phyloP scores from a whole-genome alignment of 2,329 filamentous ascomycete species.

The Exophiala bonariae region DNA sequence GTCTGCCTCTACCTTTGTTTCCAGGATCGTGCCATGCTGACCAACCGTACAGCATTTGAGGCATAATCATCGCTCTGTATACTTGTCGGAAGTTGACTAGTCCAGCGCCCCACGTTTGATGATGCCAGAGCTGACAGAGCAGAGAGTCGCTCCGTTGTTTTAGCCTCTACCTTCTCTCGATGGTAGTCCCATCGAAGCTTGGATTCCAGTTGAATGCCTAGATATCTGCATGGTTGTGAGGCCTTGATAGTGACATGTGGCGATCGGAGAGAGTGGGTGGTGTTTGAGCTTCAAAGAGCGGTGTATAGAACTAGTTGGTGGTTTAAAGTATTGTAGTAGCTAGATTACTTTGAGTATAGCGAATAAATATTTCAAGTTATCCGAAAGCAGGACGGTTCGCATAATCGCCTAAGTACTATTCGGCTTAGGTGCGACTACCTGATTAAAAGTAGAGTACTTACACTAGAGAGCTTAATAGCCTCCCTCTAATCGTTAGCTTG shows the following conservation, averaged over 20 bases:
- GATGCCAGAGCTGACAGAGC: constrained; percentile 28
- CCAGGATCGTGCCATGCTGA: constrained; percentile 28
- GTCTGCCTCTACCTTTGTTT: constrained; percentile 4
- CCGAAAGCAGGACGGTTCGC: too few relatives aligned
- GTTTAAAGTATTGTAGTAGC: too few relatives aligned
- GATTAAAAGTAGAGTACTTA: too few relatives aligned
- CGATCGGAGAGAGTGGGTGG: constrained; percentile 19
- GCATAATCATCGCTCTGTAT: constrained; percentile 29
- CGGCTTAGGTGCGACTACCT: too few relatives aligned
- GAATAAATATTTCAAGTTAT: too few relatives aligned
- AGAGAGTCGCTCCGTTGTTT: constrained; percentile 24
- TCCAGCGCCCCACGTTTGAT: constrained; percentile 27
- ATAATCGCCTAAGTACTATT: too few relatives aligned
- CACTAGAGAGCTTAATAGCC: too few relatives aligned
- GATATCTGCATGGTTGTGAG: constrained; percentile 22
- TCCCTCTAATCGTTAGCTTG: too few relatives aligned
- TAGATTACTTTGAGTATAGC: too few relatives aligned
- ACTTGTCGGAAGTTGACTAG: constrained; percentile 29
- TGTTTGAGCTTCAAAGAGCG: too few relatives aligned
- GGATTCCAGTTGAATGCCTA: constrained; percentile 28
- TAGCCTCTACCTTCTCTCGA: constrained; percentile 23
- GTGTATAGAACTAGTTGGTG: too few relatives aligned
- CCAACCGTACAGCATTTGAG: constrained; percentile 31
- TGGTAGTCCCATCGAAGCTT: constrained; percentile 28
- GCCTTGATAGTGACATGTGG: constrained; percentile 15